phyloP scores from a whole-genome alignment of 2,329 filamentous ascomycete species.

The Diaporthe sp. region DNA sequence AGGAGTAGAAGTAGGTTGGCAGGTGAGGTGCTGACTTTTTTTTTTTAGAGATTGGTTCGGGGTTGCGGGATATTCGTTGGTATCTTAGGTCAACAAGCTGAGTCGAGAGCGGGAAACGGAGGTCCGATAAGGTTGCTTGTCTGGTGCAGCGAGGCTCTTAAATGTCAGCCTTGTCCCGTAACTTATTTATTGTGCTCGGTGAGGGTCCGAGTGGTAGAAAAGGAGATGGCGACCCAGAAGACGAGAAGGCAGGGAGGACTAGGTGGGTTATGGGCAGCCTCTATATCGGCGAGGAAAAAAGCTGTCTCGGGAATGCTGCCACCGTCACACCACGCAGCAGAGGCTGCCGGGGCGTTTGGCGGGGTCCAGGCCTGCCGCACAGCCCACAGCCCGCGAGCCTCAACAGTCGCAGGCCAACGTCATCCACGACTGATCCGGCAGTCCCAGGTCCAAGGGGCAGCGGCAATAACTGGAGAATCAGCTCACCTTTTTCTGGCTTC shows the following conservation, averaged over 20 bases:
- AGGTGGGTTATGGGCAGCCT: slow-evolving; percentile 41
- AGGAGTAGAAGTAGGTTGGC: neutral
- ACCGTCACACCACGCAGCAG: slow-evolving; percentile 35
- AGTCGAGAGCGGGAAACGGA: slow-evolving; percentile 17
- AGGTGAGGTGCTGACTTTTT: slow-evolving; percentile 6
- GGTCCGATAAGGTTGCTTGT: slow-evolving; percentile 23
- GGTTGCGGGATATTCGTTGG: slow-evolving; percentile 13
- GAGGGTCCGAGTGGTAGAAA: slow-evolving; percentile 36
- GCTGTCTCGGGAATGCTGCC: slow-evolving; percentile 38
- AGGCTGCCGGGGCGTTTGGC: slow-evolving; percentile 28
- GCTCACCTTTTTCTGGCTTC: slow-evolving; percentile 27
- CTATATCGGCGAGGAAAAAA: slow-evolving; percentile 41
- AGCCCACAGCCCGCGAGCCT: slow-evolving; percentile 8
- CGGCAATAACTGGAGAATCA: slow-evolving; percentile 32
- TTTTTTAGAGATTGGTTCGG: neutral
- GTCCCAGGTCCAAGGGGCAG: slow-evolving; percentile 5
- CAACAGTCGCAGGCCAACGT: slow-evolving; percentile 18
- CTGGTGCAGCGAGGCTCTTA: slow-evolving; percentile 28
- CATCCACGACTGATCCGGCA: slow-evolving; percentile 30
- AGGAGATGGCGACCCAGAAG: slow-evolving; percentile 35
- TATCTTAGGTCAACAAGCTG: neutral
- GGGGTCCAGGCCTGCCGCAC: slow-evolving; percentile 24
- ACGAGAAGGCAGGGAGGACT: slow-evolving; percentile 6
- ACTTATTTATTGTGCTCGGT: slow-evolving; percentile 33
- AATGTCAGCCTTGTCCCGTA: slow-evolving; percentile 17